Evolutionary conservation across 1,284 basidiomycete species (phyloP), one percentile per base, ranked within the genome.

Genomic region (Neonothopanus nambi): DNA sequence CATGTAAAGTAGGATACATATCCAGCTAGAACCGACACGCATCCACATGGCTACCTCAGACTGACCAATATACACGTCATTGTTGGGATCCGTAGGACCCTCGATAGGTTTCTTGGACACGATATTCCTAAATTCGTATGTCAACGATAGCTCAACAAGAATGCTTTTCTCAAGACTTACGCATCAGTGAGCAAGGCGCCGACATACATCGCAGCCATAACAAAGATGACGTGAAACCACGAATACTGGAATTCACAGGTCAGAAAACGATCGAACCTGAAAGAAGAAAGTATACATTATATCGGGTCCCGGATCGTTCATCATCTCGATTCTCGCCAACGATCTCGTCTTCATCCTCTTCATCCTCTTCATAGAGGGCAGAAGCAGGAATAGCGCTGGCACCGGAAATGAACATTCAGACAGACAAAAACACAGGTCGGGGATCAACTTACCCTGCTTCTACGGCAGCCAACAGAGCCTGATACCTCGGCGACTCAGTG

Each of bases 31-130:
- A 33, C 98, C 89, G 42, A 98, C 82, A 5, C 97, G 80, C 92
- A 98, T 98, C 96, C 97, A 99, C 96, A 99, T 99, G 3, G 96
- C 94, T 4, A 92, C 89, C 66, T 95, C 91, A 9, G 93, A 96
- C 44, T 94, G 85, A 20, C 96, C 96, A 54, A 99, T 98, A 71
- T 93, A 95, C 33, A 98, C 93, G 62, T 96, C 89, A 33, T 84
- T 78, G 51, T 81, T 80, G 36, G 78, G 77, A 57, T 82, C 77
- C 15, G 67, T 68, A 48, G 73, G 66, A 39, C 73, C 71, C 44
- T 70, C 66, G 36, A 79, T 70, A 18, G 76, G 75, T 51, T 72
- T 68, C 53, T 78, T 77, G 49, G 81, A 80, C 26, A 92, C 81
- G 38, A 92, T 78, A 61, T 92, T 91, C 89, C 90, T 93, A 62